Evolutionary conservation across 192 early-diverging fungal genomes (phyloP), one percentile per base, ranked within the genome.

Genomic region (Radiomyces spectabilis): DNA sequence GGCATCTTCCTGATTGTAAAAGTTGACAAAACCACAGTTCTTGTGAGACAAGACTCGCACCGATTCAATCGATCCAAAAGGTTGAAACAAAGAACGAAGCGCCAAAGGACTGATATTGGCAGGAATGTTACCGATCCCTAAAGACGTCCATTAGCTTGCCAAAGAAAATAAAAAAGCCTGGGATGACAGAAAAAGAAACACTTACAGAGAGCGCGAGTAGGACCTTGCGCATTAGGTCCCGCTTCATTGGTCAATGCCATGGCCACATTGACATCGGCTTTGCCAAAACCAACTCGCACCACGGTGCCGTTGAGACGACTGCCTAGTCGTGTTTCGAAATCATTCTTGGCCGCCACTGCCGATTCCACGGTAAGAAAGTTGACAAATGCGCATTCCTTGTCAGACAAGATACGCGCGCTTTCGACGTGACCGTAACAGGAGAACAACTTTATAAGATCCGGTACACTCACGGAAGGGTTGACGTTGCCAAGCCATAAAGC

Each of bases 11-110:
- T 92, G 75, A 44, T 71, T 75, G 33, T 80, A 81, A 75, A 95
- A 99, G 68, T 97, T 99, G 63, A 99, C 90, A 70, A 97, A 97
- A 0, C 93, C 96, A 66, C 96, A 96, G 63, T 87, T 94, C 65
- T 97, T 99, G 75, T 94, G 93, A 5, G 88, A 91, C 61, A 98
- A 61, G 2, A 98, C 89, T 6, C 96, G 83, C 9, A 91, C 89
- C 16, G 93, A 96, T 70, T 99, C 94, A 57, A 99, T 91, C 0
- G 78, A 47, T 29, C 96, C 96, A 68, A 78, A 97, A 27, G 68
- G 71, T 21, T 80, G 52, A 67, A 99, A 99, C 40, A 90, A 65
- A 5, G 70, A 69, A 33, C 85, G 75, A 37, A 97, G 71, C 50
- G 82, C 77, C 5, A 79, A 72, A 2, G 90, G 83, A 2, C 85